phyloP scores from a whole-genome alignment of 163 green algal species.

The Chlorella variabilis region DNA sequence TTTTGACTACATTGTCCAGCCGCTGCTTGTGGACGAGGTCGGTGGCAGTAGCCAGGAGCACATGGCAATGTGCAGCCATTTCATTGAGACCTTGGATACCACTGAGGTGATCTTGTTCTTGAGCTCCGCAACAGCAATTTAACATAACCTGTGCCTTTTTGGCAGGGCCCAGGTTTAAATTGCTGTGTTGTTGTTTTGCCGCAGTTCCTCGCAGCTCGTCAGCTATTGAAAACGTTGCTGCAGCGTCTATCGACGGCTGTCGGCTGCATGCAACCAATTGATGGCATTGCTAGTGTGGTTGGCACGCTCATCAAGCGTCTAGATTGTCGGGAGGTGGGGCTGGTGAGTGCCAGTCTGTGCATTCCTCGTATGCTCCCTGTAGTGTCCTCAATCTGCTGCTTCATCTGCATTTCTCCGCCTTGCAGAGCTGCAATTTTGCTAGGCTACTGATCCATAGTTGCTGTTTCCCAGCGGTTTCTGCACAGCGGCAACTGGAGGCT shows the following conservation, averaged over 20 bases:
- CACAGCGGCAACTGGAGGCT: background rate
- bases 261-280: background rate
- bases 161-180: no score
- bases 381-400: no score
- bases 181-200: background rate
- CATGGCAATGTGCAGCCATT: constrained; percentile 21
- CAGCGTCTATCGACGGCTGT: constrained; percentile 42
- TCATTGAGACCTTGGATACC: constrained; percentile 44
- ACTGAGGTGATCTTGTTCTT: constrained; percentile 43
- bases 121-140: constrained; percentile 39
- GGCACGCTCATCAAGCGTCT: constrained; percentile 16
- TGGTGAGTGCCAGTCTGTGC: constrained; percentile 8
- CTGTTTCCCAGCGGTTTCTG: constrained; percentile 21
- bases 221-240: constrained; percentile 63
- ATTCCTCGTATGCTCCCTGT: no score
- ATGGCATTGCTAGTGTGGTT: constrained; percentile 2
- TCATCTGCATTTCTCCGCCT: background rate
- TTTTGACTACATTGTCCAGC: constrained; percentile 26
- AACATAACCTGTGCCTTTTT: no score
- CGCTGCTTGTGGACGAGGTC: constrained; percentile 27
- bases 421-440: constrained; percentile 11
- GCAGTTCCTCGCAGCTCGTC: constrained; percentile 19
- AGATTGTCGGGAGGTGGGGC: constrained; percentile 31
- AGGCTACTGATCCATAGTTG: background rate
- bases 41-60: constrained; percentile 17